These are phyloP conservation scores for Penicillium sclerotigenum DNA, from an alignment of 2,329 filamentous ascomycete genomes.

Conservation along the genomic window DNA sequence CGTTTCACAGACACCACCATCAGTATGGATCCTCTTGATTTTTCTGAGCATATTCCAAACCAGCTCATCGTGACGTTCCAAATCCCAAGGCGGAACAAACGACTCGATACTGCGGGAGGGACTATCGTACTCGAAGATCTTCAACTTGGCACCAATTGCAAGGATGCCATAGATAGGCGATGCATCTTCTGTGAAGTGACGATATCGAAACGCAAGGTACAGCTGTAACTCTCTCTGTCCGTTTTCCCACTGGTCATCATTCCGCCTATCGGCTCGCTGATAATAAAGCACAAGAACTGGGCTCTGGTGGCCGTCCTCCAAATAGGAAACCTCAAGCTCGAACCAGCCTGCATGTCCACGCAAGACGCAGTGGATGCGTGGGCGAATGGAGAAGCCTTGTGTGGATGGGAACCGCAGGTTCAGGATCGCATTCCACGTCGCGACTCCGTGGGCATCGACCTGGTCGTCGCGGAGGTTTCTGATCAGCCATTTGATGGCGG, in stretches of 20 bases:
- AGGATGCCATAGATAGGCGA: neutral
- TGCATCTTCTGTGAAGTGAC: neutral
- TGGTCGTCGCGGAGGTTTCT: neutral
- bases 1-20: neutral
- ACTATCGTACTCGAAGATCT: neutral
- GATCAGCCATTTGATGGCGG: neutral
- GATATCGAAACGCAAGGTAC: neutral
- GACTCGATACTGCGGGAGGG: neutral
- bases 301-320: neutral
- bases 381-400: neutral
- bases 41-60: neutral
- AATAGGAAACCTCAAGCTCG: neutral
- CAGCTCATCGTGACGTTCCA: neutral
- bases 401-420: neutral
- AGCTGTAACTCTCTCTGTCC: neutral
- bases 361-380: neutral
- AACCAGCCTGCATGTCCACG: neutral
- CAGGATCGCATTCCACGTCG: neutral
- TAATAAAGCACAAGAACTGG: neutral
- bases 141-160: neutral
- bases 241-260: neutral
- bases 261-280: neutral
- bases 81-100: slow-evolving; percentile 1
- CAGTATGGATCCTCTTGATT: neutral
- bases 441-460: neutral